Evolutionary conservation across 148 eudicot genomes (phyloP).

Genomic region (Drosera capensis): DNA sequence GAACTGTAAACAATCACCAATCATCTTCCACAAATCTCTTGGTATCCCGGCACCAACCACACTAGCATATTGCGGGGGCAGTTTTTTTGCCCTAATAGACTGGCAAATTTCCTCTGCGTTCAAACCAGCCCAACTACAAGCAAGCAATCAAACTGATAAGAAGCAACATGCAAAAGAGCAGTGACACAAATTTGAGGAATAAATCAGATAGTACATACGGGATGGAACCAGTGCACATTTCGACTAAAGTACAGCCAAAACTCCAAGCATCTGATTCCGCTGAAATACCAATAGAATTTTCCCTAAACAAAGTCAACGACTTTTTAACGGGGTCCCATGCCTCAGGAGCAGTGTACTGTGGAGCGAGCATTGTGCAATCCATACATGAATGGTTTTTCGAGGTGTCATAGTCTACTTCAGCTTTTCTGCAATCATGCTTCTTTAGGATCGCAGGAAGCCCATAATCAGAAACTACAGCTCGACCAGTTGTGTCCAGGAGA

Average conservation of each 20-base stretch:
- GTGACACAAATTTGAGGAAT: constrained; percentile 6
- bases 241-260: constrained; percentile 96
- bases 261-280: constrained; percentile 98
- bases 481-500: constrained; percentile 75
- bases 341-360: constrained; percentile 95
- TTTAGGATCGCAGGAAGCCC: constrained; percentile 91
- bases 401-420: constrained; percentile 61
- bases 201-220: constrained; percentile 46
- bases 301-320: constrained; percentile 83
- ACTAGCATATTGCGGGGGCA: constrained; percentile 96
- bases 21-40: constrained; percentile 93
- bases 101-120: constrained; percentile 90
- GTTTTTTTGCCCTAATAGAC: constrained; percentile 62
- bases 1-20: constrained; percentile 88
- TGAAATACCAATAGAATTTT: constrained; percentile 86
- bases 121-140: constrained; percentile 82
- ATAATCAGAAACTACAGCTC: constrained; percentile 86
- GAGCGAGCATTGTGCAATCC: constrained; percentile 97
- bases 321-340: constrained; percentile 97
- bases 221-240: constrained; percentile 93
- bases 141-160: constrained; percentile 8
- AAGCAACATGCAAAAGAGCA: constrained; percentile 1
- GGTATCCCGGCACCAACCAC: constrained; percentile 98
- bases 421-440: constrained; percentile 75
- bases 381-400: constrained; percentile 83